Base-by-base conservation (phyloP, 257 asterid genomes). In the Orobanche coerulescens region DNA sequence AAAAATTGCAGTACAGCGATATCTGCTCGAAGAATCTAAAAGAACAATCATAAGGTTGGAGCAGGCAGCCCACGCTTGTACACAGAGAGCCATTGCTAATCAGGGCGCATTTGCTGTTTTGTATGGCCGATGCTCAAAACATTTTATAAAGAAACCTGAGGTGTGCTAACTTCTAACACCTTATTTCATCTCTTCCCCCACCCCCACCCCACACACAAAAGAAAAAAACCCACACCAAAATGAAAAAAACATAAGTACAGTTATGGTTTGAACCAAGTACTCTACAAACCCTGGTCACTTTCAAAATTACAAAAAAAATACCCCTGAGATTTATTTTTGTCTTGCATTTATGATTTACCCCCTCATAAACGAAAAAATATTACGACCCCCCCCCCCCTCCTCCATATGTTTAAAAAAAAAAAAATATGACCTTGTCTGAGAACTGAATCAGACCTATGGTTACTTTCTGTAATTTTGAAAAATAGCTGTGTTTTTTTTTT, bases 91-190 rank as follows among this genome's bases (percentile, higher is more conserved):
- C 33, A 72, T 90, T 65, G 75, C 79, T 22, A 76, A 70, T 26
- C 78, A 58, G 24, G 82, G 85, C n/a, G 97, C 95, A 43, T 71
- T 79, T 69, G 97, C 94, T 25, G 81, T 83, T 70, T 68, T 90
- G 67, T 69, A 65, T 53, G 81, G 96, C 59, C 82, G 67, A 52
- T 39, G 13, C 71, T 68, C 84, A 4, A 77, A 67, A 61, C 66
- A 87, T 80, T 82, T 72, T 66, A 74, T 90, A 58, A 81, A 71
- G 80, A 90, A 87, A 72, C 74, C 91, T 1, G 82, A 83, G 94
- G 97, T 90, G 71, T 43, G 73, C 28, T 39, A 56, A 40, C n/a
- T n/a, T n/a, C n/a, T 30, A 42, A 15, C 24, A 40, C 22, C 10
- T 5, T 40, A 42, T 37, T 8, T 26, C 31, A 26, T 26, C 4